Evolutionary conservation across 2,329 filamentous ascomycete genomes (phyloP), one percentile per base, ranked within the genome.

Genomic region (Xylariales sp.): DNA sequence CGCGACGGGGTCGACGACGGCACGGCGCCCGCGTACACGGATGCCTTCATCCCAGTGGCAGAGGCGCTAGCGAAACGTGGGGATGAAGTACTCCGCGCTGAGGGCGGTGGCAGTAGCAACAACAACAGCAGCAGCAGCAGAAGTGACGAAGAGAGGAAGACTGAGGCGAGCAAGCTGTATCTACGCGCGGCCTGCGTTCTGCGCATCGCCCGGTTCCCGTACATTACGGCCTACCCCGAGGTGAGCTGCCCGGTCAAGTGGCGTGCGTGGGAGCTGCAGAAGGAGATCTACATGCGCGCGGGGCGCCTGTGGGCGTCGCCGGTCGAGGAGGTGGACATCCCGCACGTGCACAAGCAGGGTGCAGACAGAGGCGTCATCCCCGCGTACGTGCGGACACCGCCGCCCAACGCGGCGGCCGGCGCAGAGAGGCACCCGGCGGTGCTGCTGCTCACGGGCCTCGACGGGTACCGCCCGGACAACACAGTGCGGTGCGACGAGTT

Each of bases 131-230:
- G n/a, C n/a, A n/a, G n/a, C n/a, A n/a, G n/a, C n/a, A n/a, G n/a
- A n/a, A n/a, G n/a, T n/a, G n/a, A n/a, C n/a, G n/a, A n/a, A n/a
- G n/a, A n/a, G n/a, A n/a, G n/a, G n/a, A n/a, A n/a, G n/a, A n/a
- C 68, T 27, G 67, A 69, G 29, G 81, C 83, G 1, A 75, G 73
- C 4, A 73, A 74, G 24, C 67, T 83, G 14, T 86, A 81, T 57
- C 69, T 86, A n/a, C 78, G 84, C 16, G 81, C 81, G 5, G 83
- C 83, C 16, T 78, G 81, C 18, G 69, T 88, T n/a, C 82, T 85
- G 58, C 74, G 85, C 37, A 88, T 89, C 47, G 72, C 81, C 0
- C 73, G 85, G 13, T 88, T 89, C 53, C 84, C 85, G 4, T 73
- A 74, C 48, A 64, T 74, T 46, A 59, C 63, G 4, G 46, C 54